Percentiles rank a stretch among this genome's conserved stretches.
Conservation (phyloP, 2,329 filamentous ascomycete genomes). For the Bipolaris victoriae region DNA sequence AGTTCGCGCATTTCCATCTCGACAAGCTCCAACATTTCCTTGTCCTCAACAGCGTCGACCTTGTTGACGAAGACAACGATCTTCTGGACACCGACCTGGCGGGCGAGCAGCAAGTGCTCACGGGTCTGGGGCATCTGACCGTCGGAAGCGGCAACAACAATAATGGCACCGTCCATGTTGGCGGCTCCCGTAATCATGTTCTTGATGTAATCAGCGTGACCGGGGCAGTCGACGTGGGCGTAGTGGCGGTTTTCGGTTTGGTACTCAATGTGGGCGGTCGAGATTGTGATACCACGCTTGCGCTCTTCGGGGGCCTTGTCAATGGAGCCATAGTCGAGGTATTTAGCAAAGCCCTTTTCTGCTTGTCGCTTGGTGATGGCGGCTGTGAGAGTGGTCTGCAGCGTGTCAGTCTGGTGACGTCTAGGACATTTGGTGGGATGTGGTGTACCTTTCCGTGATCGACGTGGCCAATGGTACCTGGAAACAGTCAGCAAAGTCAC, state of each 20-base stretch:
- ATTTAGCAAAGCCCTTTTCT: constrained; percentile 90
- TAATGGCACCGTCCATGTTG: constrained; percentile 99
- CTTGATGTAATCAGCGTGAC: constrained; percentile 99
- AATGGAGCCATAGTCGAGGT: constrained; percentile 96
- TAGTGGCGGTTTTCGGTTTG: constrained; percentile 93
- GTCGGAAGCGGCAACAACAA: constrained; percentile 96
- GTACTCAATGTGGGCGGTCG: constrained; percentile 98
- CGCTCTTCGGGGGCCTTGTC: constrained; percentile 99
- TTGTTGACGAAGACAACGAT: constrained; percentile 99
- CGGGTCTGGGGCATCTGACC: constrained; percentile 99
- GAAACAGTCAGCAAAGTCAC: constrained; percentile 17
- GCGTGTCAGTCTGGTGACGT: constrained; percentile 17
- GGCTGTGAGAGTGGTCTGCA: constrained; percentile 92
- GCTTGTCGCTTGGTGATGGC: constrained; percentile 98
- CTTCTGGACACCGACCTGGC: constrained; percentile 96
- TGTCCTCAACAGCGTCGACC: constrained; percentile 94
- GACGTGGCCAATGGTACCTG: constrained; percentile 97
- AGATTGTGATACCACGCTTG: constrained; percentile 99
- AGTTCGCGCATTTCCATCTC: constrained; percentile 99
- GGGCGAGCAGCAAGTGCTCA: constrained; percentile 96
- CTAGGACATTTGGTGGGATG: constrained; percentile 19
- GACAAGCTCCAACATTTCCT: constrained; percentile 99
- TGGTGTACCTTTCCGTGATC: constrained; percentile 91
- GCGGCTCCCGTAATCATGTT: constrained; percentile 99
- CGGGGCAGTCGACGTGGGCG: constrained; percentile 99